Conservation (phyloP, 73 alveolate species). For the Stentor coeruleus region DNA sequence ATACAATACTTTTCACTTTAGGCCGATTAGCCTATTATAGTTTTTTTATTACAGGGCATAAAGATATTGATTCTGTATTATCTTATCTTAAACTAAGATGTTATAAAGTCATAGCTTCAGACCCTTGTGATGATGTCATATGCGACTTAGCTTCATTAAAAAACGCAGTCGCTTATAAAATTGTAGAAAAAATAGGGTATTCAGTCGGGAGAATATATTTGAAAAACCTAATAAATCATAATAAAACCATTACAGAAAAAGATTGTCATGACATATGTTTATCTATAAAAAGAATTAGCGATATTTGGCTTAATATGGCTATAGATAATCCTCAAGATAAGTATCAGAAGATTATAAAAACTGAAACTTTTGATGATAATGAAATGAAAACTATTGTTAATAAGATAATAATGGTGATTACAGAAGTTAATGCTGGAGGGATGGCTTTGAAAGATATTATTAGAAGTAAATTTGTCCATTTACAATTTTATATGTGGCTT, state of each 20-base stretch:
- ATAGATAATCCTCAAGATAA: too few species aligned
- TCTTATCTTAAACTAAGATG: constrained; percentile 12
- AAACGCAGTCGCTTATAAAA: constrained; percentile 6
- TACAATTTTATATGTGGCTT: constrained; percentile 2
- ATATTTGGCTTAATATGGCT: neutral
- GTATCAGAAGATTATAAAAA: neutral
- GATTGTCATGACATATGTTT: neutral
- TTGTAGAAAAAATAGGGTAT: neutral
- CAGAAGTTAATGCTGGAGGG: constrained; percentile 21
- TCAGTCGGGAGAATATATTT: neutral
- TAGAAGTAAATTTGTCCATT: neutral
- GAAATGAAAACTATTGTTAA: neutral
- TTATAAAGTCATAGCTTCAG: constrained; percentile 27
- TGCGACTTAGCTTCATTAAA: constrained; percentile 26
- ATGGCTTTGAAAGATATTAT: neutral
- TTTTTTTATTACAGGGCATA: neutral
- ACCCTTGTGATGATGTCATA: constrained; percentile 23
- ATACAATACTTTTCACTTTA: constrained; percentile 47
- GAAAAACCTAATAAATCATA: too few species aligned
- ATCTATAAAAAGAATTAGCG: neutral
- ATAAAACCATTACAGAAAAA: too few species aligned
- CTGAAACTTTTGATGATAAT: neutral
- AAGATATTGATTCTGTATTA: neutral
- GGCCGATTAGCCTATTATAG: constrained; percentile 14
- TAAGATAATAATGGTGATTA: neutral